Percentiles rank a stretch among this genome's conserved stretches.
phyloP scores from a whole-genome alignment of 495 filamentous ascomycete species.

The Aspergillus bridgeri region DNA sequence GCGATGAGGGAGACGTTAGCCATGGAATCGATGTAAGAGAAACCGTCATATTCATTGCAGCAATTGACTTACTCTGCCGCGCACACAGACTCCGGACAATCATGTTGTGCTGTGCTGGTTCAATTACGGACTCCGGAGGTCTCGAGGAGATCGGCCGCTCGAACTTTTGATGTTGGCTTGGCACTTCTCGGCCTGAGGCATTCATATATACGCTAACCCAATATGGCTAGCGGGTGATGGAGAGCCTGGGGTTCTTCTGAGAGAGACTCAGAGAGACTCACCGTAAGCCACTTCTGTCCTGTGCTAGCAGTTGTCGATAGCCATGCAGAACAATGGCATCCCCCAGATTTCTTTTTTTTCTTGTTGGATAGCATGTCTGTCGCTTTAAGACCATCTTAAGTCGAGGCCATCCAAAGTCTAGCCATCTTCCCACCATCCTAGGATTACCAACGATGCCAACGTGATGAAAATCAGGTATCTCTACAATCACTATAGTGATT shows the following conservation, averaged over 20 bases:
- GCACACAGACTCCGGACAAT: slow-evolving; percentile 42
- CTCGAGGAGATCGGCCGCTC: slow-evolving; percentile 27
- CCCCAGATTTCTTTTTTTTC: too few species aligned
- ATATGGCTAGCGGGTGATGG: neutral
- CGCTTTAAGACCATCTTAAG: too few species aligned
- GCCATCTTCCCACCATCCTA: too few species aligned
- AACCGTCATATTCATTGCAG: neutral
- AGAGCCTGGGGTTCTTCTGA: neutral
- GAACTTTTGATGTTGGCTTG: slow-evolving; percentile 47
- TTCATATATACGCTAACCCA: neutral
- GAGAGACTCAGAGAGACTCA: too few species aligned
- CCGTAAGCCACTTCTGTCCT: too few species aligned
- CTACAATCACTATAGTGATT: too few species aligned
- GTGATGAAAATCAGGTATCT: too few species aligned
- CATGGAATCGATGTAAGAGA: neutral
- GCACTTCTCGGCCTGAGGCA: slow-evolving; percentile 30
- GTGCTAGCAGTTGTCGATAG: too few species aligned
- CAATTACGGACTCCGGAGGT: slow-evolving; percentile 9
- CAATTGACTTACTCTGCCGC: slow-evolving; percentile 42
- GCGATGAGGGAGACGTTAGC: slow-evolving; percentile 9
- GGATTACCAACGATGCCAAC: too few species aligned
- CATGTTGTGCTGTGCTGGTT: slow-evolving; percentile 31
- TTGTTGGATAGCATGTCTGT: too few species aligned
- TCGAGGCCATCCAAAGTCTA: too few species aligned
- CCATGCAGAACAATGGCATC: too few species aligned